Conservation (phyloP, 2,329 filamentous ascomycete species). For the Colletotrichum viniferum region DNA sequence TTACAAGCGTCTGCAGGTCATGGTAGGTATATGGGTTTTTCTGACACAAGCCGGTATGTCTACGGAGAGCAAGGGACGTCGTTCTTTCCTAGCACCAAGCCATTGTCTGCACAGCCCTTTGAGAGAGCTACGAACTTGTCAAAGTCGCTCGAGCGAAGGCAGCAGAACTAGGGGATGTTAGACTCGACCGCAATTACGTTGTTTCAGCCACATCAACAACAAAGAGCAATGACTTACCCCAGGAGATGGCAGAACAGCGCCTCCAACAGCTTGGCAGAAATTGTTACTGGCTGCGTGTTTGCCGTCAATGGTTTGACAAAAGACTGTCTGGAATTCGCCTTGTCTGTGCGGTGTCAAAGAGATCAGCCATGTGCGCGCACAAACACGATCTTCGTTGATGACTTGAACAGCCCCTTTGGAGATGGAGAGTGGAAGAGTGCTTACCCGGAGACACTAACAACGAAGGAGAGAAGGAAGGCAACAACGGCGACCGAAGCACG, state of each 20-base stretch:
- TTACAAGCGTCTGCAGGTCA: not conserved
- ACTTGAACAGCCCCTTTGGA: not conserved
- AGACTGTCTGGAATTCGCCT: not conserved
- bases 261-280: not conserved
- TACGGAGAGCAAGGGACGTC: not conserved
- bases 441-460: not conserved
- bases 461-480: not conserved
- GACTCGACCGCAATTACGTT: not conserved
- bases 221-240: not conserved
- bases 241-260: not conserved
- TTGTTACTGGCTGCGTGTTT: not conserved
- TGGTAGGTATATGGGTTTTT: not conserved
- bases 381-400: not conserved
- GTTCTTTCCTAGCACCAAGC: not conserved
- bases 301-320: not conserved
- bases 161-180: not conserved
- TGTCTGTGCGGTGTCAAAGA: not conserved
- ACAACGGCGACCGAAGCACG: not conserved
- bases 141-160: not conserved
- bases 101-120: not conserved
- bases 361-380: not conserved
- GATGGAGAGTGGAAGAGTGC: not conserved
- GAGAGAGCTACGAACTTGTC: not conserved
- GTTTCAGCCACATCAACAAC: not conserved
- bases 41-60: not conserved